Evolutionary conservation across 2,329 filamentous ascomycete genomes (phyloP).

Genomic region (Spiromastix sp.): DNA sequence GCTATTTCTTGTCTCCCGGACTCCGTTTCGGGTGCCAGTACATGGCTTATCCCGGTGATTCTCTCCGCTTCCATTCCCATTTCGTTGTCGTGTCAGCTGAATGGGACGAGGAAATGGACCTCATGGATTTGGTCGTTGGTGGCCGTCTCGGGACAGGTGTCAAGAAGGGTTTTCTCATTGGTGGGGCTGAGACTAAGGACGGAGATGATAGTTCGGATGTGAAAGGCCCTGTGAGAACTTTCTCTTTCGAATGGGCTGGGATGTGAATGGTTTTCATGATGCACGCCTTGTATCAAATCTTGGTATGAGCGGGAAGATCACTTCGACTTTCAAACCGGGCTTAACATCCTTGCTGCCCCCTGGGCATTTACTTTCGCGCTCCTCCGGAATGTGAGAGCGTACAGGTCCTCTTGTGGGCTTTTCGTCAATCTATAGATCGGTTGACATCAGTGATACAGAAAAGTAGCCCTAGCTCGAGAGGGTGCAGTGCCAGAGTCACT

Average conservation of each 20-base stretch:
- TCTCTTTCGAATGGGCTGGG: conserved; percentile 87
- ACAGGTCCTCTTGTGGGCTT: no score
- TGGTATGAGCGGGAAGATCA: no score
- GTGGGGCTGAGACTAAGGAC: conserved; percentile 47
- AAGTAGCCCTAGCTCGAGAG: no score
- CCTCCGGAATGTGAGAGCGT: no score
- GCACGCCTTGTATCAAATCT: no score
- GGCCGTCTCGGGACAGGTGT: conserved; percentile 86
- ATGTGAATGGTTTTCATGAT: no score
- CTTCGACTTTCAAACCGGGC: no score
- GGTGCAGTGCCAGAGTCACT: no score
- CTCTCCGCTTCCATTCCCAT: conserved; percentile 88
- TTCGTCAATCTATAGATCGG: no score
- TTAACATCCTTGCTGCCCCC: no score
- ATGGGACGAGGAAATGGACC: conserved; percentile 79
- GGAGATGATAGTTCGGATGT: conserved; percentile 24
- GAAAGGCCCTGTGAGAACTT: conserved; percentile 48
- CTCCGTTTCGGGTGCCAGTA: conserved; percentile 91
- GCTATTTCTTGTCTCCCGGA: conserved; percentile 84
- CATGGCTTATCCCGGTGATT: conserved; percentile 90
- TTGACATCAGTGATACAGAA: no score
- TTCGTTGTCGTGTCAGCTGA: conserved; percentile 73
- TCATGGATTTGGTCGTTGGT: conserved; percentile 77
- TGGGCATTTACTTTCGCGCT: no score
- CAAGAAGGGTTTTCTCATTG: conserved; percentile 89